Evolutionary conservation across 2,329 filamentous ascomycete genomes (phyloP), one percentile per base, ranked within the genome.

Genomic region (Cladophialophora bantiana): DNA sequence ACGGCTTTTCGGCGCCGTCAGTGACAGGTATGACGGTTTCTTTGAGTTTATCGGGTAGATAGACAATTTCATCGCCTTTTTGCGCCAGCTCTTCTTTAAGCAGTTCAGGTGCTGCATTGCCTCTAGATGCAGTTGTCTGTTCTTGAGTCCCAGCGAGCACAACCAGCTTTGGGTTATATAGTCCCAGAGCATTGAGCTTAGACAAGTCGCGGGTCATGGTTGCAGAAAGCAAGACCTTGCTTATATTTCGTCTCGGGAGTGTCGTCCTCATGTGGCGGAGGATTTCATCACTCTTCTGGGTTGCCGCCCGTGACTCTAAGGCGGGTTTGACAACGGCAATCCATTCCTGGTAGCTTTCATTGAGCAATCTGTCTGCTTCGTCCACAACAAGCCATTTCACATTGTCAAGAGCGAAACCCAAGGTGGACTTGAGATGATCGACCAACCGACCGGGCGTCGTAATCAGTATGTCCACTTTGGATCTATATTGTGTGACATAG

Each of bases 161-260:
- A 6, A 96, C 89, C 76, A 96, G 89, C 88, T 3, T 88, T 84
- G 62, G 88, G 84, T 61, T 86, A 82, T 15, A 91, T 40, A 73
- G 86, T 87, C 68, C 90, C 81, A 92, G 86, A 67, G 90, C 86
- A 78, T 96, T 95, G 66, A 98, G 81, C 3, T 93, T 92, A 59
- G 92, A 88, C 5, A 99, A 93, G 80, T 98, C 94, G 3, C 92
- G 89, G 0, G 95, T 98, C 61, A 99, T 89, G 1, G 95, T 99
- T n/a, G 95, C 95, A 7, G 95, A 99, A 80, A 99, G 98, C 3
- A 99, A 86, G 18, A 96, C 86, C 53, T 73, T 73, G n/a, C 48
- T 68, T 13, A 72, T 66, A 32, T 42, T 68, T 31, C 71, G 65
- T 89, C 0, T 94, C 97, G 79, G 98, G 93, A 34, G 94, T 86